Conservation (phyloP, 2,329 filamentous ascomycete species). For the Beauveria pseudobassiana region DNA sequence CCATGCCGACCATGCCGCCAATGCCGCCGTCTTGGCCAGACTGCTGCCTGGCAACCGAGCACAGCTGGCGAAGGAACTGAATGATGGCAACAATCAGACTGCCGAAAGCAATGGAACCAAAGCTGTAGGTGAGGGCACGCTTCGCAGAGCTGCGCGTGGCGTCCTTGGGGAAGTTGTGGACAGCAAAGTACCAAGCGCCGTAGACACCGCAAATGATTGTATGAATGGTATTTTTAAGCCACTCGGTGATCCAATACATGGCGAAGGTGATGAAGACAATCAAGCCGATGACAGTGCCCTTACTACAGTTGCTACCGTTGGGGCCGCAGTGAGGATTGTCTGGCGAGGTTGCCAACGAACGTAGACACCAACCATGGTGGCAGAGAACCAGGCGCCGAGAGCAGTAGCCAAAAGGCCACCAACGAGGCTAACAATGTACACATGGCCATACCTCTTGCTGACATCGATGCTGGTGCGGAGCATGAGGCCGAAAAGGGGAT, state of each 20-base stretch:
- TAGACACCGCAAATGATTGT: constrained; percentile 83
- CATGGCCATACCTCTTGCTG: constrained; percentile 74
- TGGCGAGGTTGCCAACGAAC: constrained; percentile 62
- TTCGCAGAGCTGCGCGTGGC: constrained; percentile 78
- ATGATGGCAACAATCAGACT: constrained; percentile 82
- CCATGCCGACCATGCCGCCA: constrained; percentile 58
- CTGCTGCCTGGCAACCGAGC: constrained; percentile 63
- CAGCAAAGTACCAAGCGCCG: constrained; percentile 85
- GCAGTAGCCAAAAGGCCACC: constrained; percentile 70
- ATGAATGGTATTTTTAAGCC: constrained; percentile 89
- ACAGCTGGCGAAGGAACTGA: constrained; percentile 74
- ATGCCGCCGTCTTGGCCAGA: constrained; percentile 62
- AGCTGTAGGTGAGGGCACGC: constrained; percentile 80
- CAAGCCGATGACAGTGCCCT: constrained; percentile 72
- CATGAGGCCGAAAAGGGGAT: constrained; percentile 94
- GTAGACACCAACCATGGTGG: constrained; percentile 82
- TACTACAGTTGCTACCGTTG: constrained; percentile 56
- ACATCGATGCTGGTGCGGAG: constrained; percentile 80
- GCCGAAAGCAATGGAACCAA: constrained; percentile 83
- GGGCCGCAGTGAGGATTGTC: constrained; percentile 45
- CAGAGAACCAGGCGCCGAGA: constrained; percentile 76
- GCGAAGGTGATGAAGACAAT: constrained; percentile 85
- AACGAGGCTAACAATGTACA: constrained; percentile 77
- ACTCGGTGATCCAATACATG: constrained; percentile 90
- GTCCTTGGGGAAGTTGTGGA: constrained; percentile 61